phyloP scores from a whole-genome alignment of 306 rosid genomes.

The Gynostemma pentaphyllum region DNA sequence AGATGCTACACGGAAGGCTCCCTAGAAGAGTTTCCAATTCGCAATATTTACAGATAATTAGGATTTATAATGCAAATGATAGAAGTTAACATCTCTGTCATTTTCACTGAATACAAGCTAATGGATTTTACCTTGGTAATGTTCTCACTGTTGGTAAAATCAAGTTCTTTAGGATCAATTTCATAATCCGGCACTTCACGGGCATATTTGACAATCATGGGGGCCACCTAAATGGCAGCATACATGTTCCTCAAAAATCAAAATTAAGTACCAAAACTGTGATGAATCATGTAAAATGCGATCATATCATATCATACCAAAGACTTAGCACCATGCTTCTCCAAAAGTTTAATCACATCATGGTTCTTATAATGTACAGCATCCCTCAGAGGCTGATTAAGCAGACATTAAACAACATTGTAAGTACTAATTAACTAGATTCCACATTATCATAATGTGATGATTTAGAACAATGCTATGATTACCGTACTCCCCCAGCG shows the following conservation, averaged over 20 bases:
- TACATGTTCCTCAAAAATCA: conserved; percentile 1
- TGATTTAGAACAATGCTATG: background rate
- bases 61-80: background rate
- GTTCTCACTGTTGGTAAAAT: conserved; percentile 63
- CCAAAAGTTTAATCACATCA: conserved; percentile 70
- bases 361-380: conserved; percentile 71
- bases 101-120: background rate
- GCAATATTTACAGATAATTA: background rate
- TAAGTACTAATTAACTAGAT: background rate
- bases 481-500: conserved; percentile 95
- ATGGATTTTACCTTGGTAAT: conserved; percentile 50
- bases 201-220: conserved; percentile 69
- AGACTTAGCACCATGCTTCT: conserved; percentile 73
- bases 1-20: conserved; percentile 67
- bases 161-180: conserved; percentile 78
- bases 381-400: conserved; percentile 78
- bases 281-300: background rate
- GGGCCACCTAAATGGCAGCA: conserved; percentile 46
- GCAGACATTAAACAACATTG: conserved; percentile 13
- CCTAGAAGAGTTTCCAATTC: conserved; percentile 27
- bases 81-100: too few relatives aligned
- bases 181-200: conserved; percentile 93
- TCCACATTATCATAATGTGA: too few relatives aligned
- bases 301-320: conserved; percentile 28
- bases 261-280: background rate